Conservation (phyloP, 75 land plant genomes). For the Larix kaempferi region DNA sequence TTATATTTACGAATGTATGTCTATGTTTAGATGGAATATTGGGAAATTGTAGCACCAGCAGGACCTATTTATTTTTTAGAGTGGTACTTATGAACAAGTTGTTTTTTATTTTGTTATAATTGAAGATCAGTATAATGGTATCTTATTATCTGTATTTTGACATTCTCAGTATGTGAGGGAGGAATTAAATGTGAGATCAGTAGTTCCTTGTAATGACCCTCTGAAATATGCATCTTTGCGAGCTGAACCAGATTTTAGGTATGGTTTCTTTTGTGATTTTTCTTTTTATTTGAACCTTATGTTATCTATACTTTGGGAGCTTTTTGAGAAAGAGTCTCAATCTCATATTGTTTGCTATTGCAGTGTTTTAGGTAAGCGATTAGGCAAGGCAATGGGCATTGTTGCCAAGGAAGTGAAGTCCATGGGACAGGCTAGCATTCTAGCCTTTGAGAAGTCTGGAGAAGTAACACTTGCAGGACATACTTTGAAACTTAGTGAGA, state of each 20-base stretch:
- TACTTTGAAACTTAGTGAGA: constrained; percentile 58
- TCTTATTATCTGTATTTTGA: not conserved
- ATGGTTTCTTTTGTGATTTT: not conserved
- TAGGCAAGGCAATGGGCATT: constrained; percentile 89
- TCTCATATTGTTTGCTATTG: not conserved
- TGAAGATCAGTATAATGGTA: not conserved
- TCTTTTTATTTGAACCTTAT: not conserved
- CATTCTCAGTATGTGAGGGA: constrained; percentile 77
- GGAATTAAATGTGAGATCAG: constrained; percentile 73
- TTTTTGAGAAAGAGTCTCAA: not conserved
- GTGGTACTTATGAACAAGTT: not conserved
- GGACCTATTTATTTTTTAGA: not conserved
- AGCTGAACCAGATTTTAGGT: constrained; percentile 98
- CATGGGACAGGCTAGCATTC: constrained; percentile 75
- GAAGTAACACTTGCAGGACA: constrained; percentile 67
- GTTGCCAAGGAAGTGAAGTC: constrained; percentile 86
- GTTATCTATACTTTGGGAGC: not conserved
- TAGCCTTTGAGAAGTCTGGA: constrained; percentile 81
- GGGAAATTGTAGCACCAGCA: too few species aligned
- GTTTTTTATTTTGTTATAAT: not conserved
- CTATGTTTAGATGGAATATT: too few species aligned
- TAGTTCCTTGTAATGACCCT: constrained; percentile 80
- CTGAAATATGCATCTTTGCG: constrained; percentile 79
- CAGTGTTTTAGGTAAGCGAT: constrained; percentile 82
- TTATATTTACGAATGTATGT: too few species aligned